Evolutionary conservation across 2,329 filamentous ascomycete genomes (phyloP), one percentile per base, ranked within the genome.

Genomic region (Pestalotiopsis sp.): DNA sequence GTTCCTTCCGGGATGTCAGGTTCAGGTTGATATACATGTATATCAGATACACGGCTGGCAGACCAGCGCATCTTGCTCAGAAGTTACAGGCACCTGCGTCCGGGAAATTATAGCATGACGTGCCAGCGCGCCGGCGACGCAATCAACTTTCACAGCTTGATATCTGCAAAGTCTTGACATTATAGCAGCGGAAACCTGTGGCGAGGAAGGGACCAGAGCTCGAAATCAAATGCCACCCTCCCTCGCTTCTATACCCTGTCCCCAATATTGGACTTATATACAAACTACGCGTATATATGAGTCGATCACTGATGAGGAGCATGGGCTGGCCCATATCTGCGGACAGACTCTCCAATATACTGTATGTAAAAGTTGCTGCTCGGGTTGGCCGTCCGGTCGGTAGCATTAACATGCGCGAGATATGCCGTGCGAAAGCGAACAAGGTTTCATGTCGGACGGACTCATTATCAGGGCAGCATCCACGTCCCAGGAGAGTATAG

Each of bases 371-470:
- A 52, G 1, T n/a, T 36, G 31, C 31, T 36, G 31, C 31, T n/a
- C 45, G 45, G n/a, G 7, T n/a, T 17, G 45, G 45, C 45, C 45
- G 45, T 52, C 17, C 45, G 45, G 20, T 52, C 45, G 45, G 45
- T 52, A 52, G 45, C 20, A 52, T 52, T n/a, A 9, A 52, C 6
- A 52, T n/a, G 57, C 59, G n/a, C n/a, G 27, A 27, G 36, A 38
- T 39, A 62, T 62, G 59, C 59, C 59, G 59, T 27, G 27, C 59
- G 17, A 39, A 36, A 62, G n/a, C 27, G n/a, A 39, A 39, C 59
- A 62, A 62, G 59, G 59, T 62, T 39, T 39, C 38, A 62, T 39
- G 36, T 39, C 59, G 59, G 59, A 62, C 36, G 38, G 14, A 41
- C 36, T 62, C 31, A 11, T 17, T 14, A 11, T 14, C 36, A 20